Evolutionary conservation across 163 green algal genomes (phyloP).

Genomic region (Chlamydomonas reinhardtii): DNA sequence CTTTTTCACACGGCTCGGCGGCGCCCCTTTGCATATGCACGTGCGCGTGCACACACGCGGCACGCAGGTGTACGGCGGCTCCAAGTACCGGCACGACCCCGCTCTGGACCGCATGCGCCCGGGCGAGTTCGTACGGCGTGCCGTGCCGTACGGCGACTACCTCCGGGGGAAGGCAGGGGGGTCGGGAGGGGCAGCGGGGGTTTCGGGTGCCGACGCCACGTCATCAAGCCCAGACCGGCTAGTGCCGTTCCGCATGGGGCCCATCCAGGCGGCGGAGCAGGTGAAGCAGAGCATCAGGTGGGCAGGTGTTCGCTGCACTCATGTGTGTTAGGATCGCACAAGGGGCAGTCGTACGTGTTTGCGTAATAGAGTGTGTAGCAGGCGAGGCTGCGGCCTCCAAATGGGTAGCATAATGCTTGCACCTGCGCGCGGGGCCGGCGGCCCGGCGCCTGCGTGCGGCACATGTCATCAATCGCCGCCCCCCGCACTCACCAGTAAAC

Average conservation of each 20-base stretch:
- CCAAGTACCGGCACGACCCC: slow-evolving; percentile 46
- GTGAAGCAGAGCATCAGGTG: slow-evolving; percentile 15
- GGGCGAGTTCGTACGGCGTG: slow-evolving; percentile 5
- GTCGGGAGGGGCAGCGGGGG: neutral
- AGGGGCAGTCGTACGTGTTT: too few relatives aligned
- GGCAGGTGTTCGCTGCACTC: neutral
- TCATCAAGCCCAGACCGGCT: neutral
- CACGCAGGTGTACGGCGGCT: slow-evolving; percentile 35
- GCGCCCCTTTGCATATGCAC: too few relatives aligned
- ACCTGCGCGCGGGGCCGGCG: too few relatives aligned
- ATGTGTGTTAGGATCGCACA: too few relatives aligned
- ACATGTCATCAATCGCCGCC: too few relatives aligned
- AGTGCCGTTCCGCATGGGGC: slow-evolving; percentile 14
- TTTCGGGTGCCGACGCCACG: neutral
- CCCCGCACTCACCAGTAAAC: too few relatives aligned
- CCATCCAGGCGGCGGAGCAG: slow-evolving; percentile 4
- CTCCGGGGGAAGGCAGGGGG: neutral
- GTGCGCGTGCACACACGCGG: neutral
- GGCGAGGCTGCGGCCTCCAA: too few relatives aligned
- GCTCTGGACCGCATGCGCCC: slow-evolving; percentile 18
- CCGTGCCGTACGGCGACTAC: slow-evolving; percentile 35
- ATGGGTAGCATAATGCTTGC: too few relatives aligned
- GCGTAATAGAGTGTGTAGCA: too few relatives aligned
- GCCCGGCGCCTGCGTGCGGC: too few relatives aligned
- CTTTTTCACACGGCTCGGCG: too few relatives aligned